Evolutionary conservation across 2,329 filamentous ascomycete genomes (phyloP).

Genomic region (Cercospora zeae-maydis): DNA sequence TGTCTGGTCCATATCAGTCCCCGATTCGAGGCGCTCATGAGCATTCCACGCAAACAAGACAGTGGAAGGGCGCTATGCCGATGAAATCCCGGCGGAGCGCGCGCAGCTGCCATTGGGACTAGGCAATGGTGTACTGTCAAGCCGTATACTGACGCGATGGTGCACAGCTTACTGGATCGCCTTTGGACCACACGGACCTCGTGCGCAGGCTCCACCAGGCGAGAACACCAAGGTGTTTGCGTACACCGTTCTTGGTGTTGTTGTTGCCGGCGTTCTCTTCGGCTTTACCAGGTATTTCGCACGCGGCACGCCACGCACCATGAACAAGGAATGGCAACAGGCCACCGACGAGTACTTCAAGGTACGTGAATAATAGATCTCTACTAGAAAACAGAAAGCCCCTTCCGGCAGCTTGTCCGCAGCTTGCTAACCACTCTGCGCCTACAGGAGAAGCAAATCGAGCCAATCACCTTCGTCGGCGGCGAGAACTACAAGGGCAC

Average conservation of each 20-base stretch:
- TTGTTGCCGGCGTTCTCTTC: conserved; percentile 68
- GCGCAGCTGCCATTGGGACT: conserved; percentile 7
- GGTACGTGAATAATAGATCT: conserved; percentile 55
- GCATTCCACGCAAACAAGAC: neutral
- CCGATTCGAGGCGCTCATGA: neutral
- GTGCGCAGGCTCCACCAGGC: conserved; percentile 75
- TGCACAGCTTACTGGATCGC: conserved; percentile 92
- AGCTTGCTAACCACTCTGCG: conserved; percentile 11
- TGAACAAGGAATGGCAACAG: conserved; percentile 98
- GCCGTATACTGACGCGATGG: conserved; percentile 22
- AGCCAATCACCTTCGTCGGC: conserved; percentile 80
- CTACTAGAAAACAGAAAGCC: no score
- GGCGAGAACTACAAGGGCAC: conserved; percentile 74
- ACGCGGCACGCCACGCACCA: conserved; percentile 71
- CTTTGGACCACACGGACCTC: conserved; percentile 93
- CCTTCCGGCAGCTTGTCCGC: neutral
- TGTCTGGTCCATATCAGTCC: neutral
- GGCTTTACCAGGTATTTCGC: conserved; percentile 67
- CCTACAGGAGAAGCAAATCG: conserved; percentile 71
- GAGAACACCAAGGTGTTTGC: conserved; percentile 76
- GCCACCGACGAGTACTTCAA: conserved; percentile 89
- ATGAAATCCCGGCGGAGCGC: conserved; percentile 4
- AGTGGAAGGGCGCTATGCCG: conserved; percentile 2
- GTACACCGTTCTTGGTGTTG: conserved; percentile 67
- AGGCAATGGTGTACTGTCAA: neutral